A percentile compares a stretch with the other conserved stretches of the same genome.
phyloP scores from a whole-genome alignment of 2,329 filamentous ascomycete genomes.

The Neobulgaria alba region DNA sequence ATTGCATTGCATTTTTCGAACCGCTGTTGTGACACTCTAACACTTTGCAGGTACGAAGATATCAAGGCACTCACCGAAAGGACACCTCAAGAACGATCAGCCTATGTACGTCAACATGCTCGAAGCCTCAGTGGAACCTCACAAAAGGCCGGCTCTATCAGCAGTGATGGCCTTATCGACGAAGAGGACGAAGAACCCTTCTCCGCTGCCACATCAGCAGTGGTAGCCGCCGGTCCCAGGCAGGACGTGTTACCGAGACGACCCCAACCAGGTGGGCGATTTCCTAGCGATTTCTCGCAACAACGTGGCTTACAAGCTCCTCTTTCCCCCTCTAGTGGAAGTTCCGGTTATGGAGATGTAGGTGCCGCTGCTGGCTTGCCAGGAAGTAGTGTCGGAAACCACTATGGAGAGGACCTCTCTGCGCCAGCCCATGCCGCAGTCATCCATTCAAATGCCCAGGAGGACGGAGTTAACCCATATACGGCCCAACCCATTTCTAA shows the following conservation, averaged over 20 bases:
- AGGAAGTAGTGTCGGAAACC: constrained; percentile 16
- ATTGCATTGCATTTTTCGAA: no score
- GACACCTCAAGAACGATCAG: constrained; percentile 77
- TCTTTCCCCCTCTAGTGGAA: constrained; percentile 73
- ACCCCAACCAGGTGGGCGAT: constrained; percentile 88
- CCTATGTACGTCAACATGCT: constrained; percentile 76
- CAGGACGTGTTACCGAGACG: constrained; percentile 50
- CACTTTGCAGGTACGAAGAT: constrained; percentile 59
- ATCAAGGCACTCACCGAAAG: constrained; percentile 85
- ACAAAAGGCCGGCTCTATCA: constrained; percentile 49
- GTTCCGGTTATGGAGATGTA: constrained; percentile 50
- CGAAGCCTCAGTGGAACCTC: constrained; percentile 66
- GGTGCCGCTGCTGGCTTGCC: constrained; percentile 41
- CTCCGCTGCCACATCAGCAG: constrained; percentile 46
- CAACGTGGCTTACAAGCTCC: constrained; percentile 72
- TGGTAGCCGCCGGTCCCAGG: constrained; percentile 39
- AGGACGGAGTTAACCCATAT: constrained; percentile 51
- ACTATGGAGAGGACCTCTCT: constrained; percentile 30
- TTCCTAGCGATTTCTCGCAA: constrained; percentile 65
- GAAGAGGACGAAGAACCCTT: constrained; percentile 64
- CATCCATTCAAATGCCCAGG: constrained; percentile 40
- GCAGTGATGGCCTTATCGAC: constrained; percentile 70
- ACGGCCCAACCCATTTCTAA: constrained; percentile 33
- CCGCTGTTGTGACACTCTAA: constrained; percentile 2
- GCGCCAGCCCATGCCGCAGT: constrained; percentile 42